Evolutionary conservation across 768 basidiomycete species (phyloP).

Genomic region (Kondoa malvinella): DNA sequence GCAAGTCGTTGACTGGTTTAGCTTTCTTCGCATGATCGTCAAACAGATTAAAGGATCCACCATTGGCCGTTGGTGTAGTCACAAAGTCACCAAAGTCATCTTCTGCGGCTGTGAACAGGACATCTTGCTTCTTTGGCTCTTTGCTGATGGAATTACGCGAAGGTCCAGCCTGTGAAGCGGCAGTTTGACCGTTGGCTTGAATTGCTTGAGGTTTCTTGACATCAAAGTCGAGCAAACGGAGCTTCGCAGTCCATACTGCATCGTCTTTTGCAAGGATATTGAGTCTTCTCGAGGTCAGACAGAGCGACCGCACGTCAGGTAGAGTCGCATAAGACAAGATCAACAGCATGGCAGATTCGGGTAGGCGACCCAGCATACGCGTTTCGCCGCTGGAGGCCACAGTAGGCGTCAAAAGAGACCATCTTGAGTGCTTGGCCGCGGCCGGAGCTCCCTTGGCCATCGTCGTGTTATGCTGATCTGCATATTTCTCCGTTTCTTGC

Average conservation of each 20-base stretch:
- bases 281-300: conserved; percentile 48
- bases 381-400: background rate
- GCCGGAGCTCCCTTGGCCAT: conserved; percentile 11
- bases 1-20: conserved; percentile 18
- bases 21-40: background rate
- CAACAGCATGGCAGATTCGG: conserved; percentile 55
- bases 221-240: conserved; percentile 40
- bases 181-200: conserved; percentile 43
- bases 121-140: conserved; percentile 24
- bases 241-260: conserved; percentile 57
- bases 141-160: conserved; percentile 27
- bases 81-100: conserved; percentile 62
- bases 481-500: no score
- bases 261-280: conserved; percentile 53
- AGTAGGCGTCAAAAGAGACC: conserved; percentile 28
- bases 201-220: conserved; percentile 15
- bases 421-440: conserved; percentile 3
- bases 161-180: conserved; percentile 14
- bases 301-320: conserved; percentile 62
- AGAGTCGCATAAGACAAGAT: conserved; percentile 59
- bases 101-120: conserved; percentile 33
- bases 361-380: conserved; percentile 51
- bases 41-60: background rate
- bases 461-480: no score
- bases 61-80: conserved; percentile 23